phyloP scores from a whole-genome alignment of 495 filamentous ascomycete genomes.

The Aspergillus kassunensis region DNA sequence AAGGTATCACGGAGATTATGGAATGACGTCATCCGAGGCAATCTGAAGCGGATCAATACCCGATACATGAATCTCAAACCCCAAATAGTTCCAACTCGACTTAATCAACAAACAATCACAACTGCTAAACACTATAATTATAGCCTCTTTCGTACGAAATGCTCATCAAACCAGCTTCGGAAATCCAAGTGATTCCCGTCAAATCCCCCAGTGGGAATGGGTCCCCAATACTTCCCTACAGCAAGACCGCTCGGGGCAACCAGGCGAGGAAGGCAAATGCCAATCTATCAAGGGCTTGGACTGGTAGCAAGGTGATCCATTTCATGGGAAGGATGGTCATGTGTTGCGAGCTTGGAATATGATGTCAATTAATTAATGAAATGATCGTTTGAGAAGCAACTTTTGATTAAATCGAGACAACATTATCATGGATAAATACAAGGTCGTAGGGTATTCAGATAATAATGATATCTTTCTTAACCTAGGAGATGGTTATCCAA shows the following conservation, averaged over 20 bases:
- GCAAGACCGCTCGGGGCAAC: constrained; percentile 58
- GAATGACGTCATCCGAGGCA: constrained; percentile 15
- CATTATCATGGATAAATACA: constrained; percentile 16
- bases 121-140: too few relatives aligned
- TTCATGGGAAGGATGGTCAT: constrained; percentile 56
- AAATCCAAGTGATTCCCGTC: constrained; percentile 53
- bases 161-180: constrained; percentile 40
- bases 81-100: too few relatives aligned
- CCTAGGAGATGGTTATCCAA: neutral
- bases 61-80: too few relatives aligned
- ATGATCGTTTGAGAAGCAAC: neutral
- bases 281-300: constrained; percentile 40
- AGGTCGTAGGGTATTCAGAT: constrained; percentile 7
- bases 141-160: constrained; percentile 10
- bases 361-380: neutral
- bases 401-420: constrained; percentile 5
- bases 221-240: constrained; percentile 65
- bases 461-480: neutral
- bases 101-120: too few relatives aligned
- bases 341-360: constrained; percentile 31
- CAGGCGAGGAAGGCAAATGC: constrained; percentile 48
- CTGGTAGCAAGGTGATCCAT: constrained; percentile 58
- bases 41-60: too few relatives aligned
- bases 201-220: constrained; percentile 54
- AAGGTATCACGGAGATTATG: too few relatives aligned